Evolutionary conservation across 176 grass and related monocot species (phyloP).

Genomic region (Areca catechu): DNA sequence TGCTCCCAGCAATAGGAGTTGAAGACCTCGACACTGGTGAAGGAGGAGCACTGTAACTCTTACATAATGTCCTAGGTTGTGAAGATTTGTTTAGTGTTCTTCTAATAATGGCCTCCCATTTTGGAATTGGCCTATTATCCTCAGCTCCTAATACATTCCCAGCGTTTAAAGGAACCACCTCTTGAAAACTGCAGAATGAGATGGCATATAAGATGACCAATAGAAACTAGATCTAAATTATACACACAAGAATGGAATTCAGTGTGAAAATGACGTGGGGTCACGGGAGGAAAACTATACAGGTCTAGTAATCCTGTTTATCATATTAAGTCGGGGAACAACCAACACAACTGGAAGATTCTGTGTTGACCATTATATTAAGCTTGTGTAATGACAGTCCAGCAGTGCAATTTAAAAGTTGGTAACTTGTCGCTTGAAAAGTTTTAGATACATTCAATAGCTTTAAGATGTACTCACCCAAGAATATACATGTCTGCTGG

Average conservation of each 20-base stretch:
- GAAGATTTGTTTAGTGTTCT: slow-evolving; percentile 48
- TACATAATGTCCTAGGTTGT: slow-evolving; percentile 29
- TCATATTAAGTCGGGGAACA: too few species aligned
- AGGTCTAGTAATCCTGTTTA: too few species aligned
- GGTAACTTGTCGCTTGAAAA: too few species aligned
- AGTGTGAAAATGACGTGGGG: not conserved
- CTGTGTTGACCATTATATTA: too few species aligned
- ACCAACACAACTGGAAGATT: too few species aligned
- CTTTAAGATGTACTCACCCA: slow-evolving; percentile 30
- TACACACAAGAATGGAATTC: not conserved
- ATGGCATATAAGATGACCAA: not conserved
- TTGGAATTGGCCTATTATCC: slow-evolving; percentile 44
- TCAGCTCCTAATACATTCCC: slow-evolving; percentile 61
- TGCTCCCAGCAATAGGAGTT: not conserved
- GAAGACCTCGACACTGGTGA: slow-evolving; percentile 26
- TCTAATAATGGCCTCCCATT: slow-evolving; percentile 56
- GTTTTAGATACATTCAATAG: not conserved
- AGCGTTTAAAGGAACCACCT: slow-evolving; percentile 54
- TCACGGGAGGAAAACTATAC: too few species aligned
- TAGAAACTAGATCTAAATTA: not conserved
- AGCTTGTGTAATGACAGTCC: too few species aligned
- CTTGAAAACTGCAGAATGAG: slow-evolving; percentile 43
- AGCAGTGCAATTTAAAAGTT: too few species aligned
- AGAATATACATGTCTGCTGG: slow-evolving; percentile 45
- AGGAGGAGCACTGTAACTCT: slow-evolving; percentile 52